These are phyloP conservation scores for Aspergillus felis DNA, from an alignment of 2,329 filamentous ascomycete species.

Conservation along the genomic window DNA sequence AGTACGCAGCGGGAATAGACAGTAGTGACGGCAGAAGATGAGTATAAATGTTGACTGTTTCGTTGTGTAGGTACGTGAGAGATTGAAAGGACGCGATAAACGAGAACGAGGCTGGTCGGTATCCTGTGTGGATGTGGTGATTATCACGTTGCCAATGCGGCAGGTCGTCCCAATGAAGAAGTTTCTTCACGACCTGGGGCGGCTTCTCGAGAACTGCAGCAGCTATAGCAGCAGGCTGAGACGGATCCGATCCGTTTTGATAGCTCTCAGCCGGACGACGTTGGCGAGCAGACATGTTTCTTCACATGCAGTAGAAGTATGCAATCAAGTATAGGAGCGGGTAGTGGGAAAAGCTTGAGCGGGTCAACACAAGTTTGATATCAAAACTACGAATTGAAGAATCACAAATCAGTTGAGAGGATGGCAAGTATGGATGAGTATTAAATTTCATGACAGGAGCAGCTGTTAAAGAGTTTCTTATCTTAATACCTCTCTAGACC, in stretches of 20 bases:
- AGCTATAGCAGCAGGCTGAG: conserved; percentile 21
- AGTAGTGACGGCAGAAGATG: conserved; percentile 65
- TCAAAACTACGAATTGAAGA: background rate
- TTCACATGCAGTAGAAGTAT: conserved; percentile 20
- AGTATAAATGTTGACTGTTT: conserved; percentile 68
- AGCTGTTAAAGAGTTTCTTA: background rate
- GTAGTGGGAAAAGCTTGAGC: background rate
- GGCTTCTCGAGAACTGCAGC: conserved; percentile 26
- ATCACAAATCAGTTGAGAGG: background rate
- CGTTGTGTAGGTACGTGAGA: conserved; percentile 63
- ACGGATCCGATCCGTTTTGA: conserved; percentile 18
- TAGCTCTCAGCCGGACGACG: conserved; percentile 24
- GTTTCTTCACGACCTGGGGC: conserved; percentile 26
- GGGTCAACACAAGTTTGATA: conserved; percentile 5
- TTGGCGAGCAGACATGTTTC: conserved; percentile 28
- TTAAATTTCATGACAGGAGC: background rate
- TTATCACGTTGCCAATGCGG: conserved; percentile 61
- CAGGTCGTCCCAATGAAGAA: conserved; percentile 51
- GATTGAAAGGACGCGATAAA: conserved; percentile 56
- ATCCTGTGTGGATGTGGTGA: conserved; percentile 64
- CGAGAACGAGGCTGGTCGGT: conserved; percentile 61
- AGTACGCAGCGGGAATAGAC: conserved; percentile 50
- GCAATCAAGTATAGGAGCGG: conserved; percentile 3
- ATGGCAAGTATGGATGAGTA: background rate
- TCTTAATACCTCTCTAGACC: background rate